phyloP scores from a whole-genome alignment of 164 flowering plant species.

The Stephania cephalantha region DNA sequence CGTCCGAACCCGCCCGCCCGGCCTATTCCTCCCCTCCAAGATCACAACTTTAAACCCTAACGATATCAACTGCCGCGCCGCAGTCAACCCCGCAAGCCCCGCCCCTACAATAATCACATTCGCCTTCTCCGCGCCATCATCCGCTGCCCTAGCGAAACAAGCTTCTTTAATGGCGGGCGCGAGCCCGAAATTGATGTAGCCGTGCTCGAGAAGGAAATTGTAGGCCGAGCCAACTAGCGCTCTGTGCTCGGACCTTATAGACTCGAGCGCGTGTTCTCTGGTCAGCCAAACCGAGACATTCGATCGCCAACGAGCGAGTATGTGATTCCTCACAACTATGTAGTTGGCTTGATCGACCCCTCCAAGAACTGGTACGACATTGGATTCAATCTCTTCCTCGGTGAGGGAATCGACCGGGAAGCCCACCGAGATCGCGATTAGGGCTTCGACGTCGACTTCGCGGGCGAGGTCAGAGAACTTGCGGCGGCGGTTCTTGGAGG shows the following conservation, averaged over 20 bases:
- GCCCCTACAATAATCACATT: slow-evolving; percentile 80
- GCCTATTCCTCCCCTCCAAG: slow-evolving; percentile 75
- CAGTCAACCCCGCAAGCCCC: slow-evolving; percentile 76
- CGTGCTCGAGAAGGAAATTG: slow-evolving; percentile 61
- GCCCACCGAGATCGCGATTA: slow-evolving; percentile 84
- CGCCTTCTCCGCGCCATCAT: slow-evolving; percentile 26
- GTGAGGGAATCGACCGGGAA: slow-evolving; percentile 85
- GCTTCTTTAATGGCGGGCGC: slow-evolving; percentile 55
- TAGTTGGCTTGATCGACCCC: slow-evolving; percentile 76
- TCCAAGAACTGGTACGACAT: slow-evolving; percentile 58
- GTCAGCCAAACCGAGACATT: slow-evolving; percentile 67
- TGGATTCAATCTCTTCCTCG: slow-evolving; percentile 87
- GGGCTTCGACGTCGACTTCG: slow-evolving; percentile 73
- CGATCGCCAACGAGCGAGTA: slow-evolving; percentile 78
- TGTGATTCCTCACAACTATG: slow-evolving; percentile 81
- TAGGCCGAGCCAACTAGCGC: slow-evolving; percentile 57
- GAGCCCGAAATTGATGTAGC: slow-evolving; percentile 86
- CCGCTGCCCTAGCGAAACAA: slow-evolving; percentile 20
- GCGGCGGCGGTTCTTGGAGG: slow-evolving; percentile 40
- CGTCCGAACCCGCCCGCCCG: slow-evolving; percentile 84
- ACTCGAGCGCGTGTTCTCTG: slow-evolving; percentile 56
- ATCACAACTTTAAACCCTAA: slow-evolving; percentile 82
- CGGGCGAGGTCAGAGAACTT: slow-evolving; percentile 44
- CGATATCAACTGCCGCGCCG: slow-evolving; percentile 68
- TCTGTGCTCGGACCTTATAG: slow-evolving; percentile 68